A percentile compares a stretch with the other conserved stretches of the same genome.
phyloP scores from a whole-genome alignment of 371 early-diverging fungal species.

The Apophysomyces elegans region DNA sequence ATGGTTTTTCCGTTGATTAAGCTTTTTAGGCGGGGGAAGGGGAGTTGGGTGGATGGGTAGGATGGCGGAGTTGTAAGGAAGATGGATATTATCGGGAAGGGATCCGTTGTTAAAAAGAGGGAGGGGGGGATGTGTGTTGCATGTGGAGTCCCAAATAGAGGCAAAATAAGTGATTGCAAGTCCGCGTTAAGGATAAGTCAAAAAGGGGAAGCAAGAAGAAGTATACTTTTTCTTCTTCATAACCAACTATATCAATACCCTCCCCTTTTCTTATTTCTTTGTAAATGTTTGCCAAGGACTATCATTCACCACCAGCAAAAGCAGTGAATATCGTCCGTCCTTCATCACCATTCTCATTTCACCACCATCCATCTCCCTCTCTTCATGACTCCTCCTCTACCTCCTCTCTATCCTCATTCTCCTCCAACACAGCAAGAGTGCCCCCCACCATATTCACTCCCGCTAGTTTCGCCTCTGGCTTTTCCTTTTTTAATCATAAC shows the following conservation, averaged over 20 bases:
- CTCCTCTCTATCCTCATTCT: constrained; percentile 1
- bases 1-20: too few species aligned
- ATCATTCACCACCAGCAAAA: constrained; percentile 10
- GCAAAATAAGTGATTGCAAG: constrained; percentile 1
- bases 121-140: background rate
- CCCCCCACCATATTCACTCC: constrained; percentile 10
- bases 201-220: background rate
- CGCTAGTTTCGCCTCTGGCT: constrained; percentile 5
- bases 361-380: constrained; percentile 1
- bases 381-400: constrained; percentile 6
- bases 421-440: background rate
- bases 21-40: too few species aligned
- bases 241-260: background rate
- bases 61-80: background rate
- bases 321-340: constrained; percentile 10
- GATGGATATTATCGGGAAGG: background rate
- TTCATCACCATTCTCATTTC: constrained; percentile 8
- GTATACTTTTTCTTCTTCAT: background rate
- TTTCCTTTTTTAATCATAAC: constrained; percentile 9
- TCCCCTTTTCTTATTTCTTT: background rate
- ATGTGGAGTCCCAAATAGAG: constrained; percentile 9
- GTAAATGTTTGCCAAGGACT: constrained; percentile 8
- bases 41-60: background rate
- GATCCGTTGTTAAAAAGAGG: background rate
- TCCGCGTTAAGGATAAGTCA: constrained; percentile 3